phyloP scores from a whole-genome alignment of 768 basidiomycete genomes.

The Kwoniella dendrophila region DNA sequence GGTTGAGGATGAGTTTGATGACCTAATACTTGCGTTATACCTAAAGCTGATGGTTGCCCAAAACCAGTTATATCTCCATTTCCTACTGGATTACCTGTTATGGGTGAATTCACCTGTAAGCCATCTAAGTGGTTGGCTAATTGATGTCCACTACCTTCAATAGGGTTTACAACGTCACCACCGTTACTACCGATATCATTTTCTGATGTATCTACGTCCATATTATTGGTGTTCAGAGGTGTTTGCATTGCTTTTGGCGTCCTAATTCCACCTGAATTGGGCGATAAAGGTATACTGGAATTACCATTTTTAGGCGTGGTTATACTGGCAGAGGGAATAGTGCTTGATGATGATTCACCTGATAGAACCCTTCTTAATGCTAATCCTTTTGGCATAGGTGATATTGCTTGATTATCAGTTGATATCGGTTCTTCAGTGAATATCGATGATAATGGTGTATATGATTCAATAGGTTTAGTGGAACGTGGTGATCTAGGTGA shows the following conservation, averaged over 20 bases:
- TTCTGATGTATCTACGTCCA: not conserved
- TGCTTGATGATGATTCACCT: slow-evolving; percentile 10
- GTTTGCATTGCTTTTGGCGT: slow-evolving; percentile 35
- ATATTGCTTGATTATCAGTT: not conserved
- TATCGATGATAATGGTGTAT: slow-evolving; percentile 17
- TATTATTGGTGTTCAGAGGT: slow-evolving; percentile 5
- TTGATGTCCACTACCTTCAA: slow-evolving; percentile 23
- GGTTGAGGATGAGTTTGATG: not conserved
- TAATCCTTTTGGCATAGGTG: not conserved
- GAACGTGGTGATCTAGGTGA: slow-evolving; percentile 17
- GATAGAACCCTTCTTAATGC: slow-evolving; percentile 18
- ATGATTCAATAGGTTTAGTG: slow-evolving; percentile 6
- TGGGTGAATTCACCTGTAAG: slow-evolving; percentile 30
- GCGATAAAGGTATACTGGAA: slow-evolving; percentile 33
- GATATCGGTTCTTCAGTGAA: slow-evolving; percentile 20
- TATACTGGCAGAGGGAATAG: slow-evolving; percentile 7
- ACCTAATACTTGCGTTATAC: slow-evolving; percentile 6
- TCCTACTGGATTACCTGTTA: not conserved
- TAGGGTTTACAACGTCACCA: not conserved
- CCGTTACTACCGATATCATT: not conserved
- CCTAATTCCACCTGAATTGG: slow-evolving; percentile 29
- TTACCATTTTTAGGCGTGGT: slow-evolving; percentile 19
- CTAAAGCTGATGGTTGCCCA: not conserved
- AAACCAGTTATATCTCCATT: not conserved
- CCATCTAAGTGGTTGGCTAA: slow-evolving; percentile 27